Evolutionary conservation across 2,329 filamentous ascomycete genomes (phyloP), one percentile per base, ranked within the genome.

Genomic region (Penicillium nordicum): DNA sequence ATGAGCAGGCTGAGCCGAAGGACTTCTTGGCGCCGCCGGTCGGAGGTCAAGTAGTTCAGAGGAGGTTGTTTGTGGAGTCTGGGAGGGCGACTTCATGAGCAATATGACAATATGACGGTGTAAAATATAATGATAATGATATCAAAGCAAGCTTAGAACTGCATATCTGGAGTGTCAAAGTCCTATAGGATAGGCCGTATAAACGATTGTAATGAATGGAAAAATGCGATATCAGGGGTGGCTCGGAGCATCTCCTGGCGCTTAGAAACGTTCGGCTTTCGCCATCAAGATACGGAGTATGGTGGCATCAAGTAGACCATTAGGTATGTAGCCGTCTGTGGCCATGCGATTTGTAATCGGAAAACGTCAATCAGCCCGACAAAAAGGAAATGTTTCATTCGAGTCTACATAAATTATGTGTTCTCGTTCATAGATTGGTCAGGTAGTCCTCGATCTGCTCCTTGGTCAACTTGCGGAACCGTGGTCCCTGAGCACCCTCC

Each of bases 381-480:
- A 50, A 42, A 54, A 50, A 50, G 12, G 30, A 49, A 53, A 59
- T 25, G 25, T 59, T 58, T 61, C 62, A 63, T 63, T 64, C 45
- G 49, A 60, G 61, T 57, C 57, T 60, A 50, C 60, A 47, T 57
- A 21, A 40, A 51, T 46, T 60, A 42, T 43, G 49, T 61, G 45
- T 43, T 37, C 37, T 38, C 65, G 59, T 67, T 86, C 84, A 97
- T 84, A 99, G 86, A 84, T 96, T 97, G 76, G 94, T 97, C 77
- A 99, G 81, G 80, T 99, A 99, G 77, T 99, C 94, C 82, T 99
- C 94, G 72, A 99, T 97, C 80, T 99, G 94, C 79, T 96, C 91
- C 71, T 96, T 92, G 69, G 85, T 96, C 77, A 99, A 80, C 84
- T 96, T 77, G 60, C 75, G 71, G 64, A 79, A 75, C 41, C 75